These are phyloP conservation scores for Kazachstania africana DNA, from an alignment of 805 yeast genomes.

Conservation along the genomic window DNA sequence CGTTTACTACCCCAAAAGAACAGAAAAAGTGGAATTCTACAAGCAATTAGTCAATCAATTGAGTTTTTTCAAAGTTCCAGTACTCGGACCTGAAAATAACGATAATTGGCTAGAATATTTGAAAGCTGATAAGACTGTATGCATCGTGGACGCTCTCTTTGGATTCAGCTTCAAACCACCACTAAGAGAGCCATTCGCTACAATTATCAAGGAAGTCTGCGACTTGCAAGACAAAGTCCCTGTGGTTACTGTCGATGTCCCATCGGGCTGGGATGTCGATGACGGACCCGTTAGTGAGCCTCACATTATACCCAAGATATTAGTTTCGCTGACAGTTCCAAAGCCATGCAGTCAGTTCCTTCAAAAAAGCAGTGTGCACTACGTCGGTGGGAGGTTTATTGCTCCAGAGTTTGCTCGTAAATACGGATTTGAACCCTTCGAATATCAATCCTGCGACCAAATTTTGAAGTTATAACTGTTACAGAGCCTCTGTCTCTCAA, in stretches of 20 bases:
- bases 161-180: slow-evolving; percentile 94
- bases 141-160: slow-evolving; percentile 72
- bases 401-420: slow-evolving; percentile 52
- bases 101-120: slow-evolving; percentile 20
- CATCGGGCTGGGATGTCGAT: slow-evolving; percentile 97
- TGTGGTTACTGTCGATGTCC: slow-evolving; percentile 76
- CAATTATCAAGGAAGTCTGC: slow-evolving; percentile 32
- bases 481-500: no score
- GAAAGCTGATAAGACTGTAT: slow-evolving; percentile 28
- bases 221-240: slow-evolving; percentile 32
- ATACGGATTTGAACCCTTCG: slow-evolving; percentile 58
- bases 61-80: slow-evolving; percentile 46
- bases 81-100: slow-evolving; percentile 33
- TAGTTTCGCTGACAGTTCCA: slow-evolving; percentile 87
- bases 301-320: slow-evolving; percentile 45
- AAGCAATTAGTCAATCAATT: slow-evolving; percentile 55
- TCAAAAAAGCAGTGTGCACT: slow-evolving; percentile 40
- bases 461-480: slow-evolving; percentile 28
- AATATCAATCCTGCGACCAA: slow-evolving; percentile 48
- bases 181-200: slow-evolving; percentile 63
- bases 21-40: slow-evolving; percentile 45
- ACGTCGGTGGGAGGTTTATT: slow-evolving; percentile 85
- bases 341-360: slow-evolving; percentile 67
- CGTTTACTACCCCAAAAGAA: slow-evolving; percentile 66
- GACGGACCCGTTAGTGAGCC: slow-evolving; percentile 49